Evolutionary conservation across 2,329 filamentous ascomycete genomes (phyloP), one percentile per base, ranked within the genome.

Genomic region (Diaporthe velutina): DNA sequence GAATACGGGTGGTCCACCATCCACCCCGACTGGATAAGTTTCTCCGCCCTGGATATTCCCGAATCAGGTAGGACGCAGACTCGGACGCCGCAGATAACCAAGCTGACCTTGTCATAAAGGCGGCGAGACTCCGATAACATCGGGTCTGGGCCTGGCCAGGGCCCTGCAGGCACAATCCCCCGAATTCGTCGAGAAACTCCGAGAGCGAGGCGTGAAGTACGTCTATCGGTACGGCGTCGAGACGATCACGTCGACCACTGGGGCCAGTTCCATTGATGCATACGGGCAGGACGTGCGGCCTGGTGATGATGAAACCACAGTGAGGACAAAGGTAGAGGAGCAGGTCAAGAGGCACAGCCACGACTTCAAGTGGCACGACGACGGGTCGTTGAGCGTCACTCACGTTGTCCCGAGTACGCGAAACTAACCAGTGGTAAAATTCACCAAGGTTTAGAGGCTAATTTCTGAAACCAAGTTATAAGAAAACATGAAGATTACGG

Each of bases 1-100:
- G 83, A 84, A 73, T 84, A 84, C 42, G 83, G 83, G 1, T 83
- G 82, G 82, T 83, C 82, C 2, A 83, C 79, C 0, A 81, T 84
- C 71, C 81, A 84, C 58, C 83, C 83, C 2, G 78, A 81, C 2
- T 84, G 82, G 83, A 30, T 84, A 6, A 82, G 80, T 0, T 84
- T 84, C 72, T 79, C 76, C 15, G 79, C 78, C 7, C 58, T 83
- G 33, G 55, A 75, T 2, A 52, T 75, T 2, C 78, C 81, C 1
- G 71, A 80, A 33, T 75, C 74, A 30, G 77, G 78, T 80, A 75
- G 7, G 40, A 2, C 12, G 54, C 25, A 25, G 75, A 35, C 28
- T 10, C 13, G 22, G 5, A 19, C 1, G 2, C 4, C 4, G 22
- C 19, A 15, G 3, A 35, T 10, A 6, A 7, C 4, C 19, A 48